phyloP scores from a whole-genome alignment of 2,329 filamentous ascomycete species.

The Metarhizium sp. region DNA sequence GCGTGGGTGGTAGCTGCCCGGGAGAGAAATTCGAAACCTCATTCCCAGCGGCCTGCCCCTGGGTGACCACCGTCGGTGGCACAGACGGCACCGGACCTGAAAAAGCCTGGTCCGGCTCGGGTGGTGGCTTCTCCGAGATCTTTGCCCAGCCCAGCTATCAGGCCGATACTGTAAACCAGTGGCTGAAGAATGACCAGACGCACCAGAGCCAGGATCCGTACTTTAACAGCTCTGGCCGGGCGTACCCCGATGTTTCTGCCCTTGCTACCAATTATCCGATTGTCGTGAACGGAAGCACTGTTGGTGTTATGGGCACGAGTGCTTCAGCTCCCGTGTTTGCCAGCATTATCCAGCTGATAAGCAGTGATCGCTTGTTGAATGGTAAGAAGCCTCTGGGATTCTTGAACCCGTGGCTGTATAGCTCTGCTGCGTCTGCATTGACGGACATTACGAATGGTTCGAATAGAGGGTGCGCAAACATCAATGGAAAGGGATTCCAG shows the following conservation, averaged over 20 bases:
- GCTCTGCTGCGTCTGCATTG: neutral
- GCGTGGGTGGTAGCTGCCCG: conserved; percentile 3
- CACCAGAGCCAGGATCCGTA: neutral
- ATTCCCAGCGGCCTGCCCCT: conserved; percentile 34
- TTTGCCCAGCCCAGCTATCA: conserved; percentile 4
- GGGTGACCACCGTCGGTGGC: conserved; percentile 23
- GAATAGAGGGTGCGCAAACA: neutral
- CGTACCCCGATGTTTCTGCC: conserved; percentile 4
- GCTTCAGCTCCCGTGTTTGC: conserved; percentile 5
- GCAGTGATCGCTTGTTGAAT: conserved; percentile 1
- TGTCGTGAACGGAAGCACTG: neutral
- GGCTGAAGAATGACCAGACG: conserved; percentile 3
- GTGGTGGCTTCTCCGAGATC: conserved; percentile 2
- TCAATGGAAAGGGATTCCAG: conserved; percentile 3
- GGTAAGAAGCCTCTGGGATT: conserved; percentile 4
- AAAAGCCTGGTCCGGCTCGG: neutral
- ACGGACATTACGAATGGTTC: neutral
- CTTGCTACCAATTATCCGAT: neutral
- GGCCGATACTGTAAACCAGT: neutral
- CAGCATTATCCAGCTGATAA: conserved; percentile 3
- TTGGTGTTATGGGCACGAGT: neutral
- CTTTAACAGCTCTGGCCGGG: conserved; percentile 3
- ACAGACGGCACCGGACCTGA: conserved; percentile 2
- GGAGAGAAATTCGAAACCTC: conserved; percentile 25
- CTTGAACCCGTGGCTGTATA: conserved; percentile 6